Conservation (phyloP, 192 early-diverging fungal species). For the Backusella mclennaniae region DNA sequence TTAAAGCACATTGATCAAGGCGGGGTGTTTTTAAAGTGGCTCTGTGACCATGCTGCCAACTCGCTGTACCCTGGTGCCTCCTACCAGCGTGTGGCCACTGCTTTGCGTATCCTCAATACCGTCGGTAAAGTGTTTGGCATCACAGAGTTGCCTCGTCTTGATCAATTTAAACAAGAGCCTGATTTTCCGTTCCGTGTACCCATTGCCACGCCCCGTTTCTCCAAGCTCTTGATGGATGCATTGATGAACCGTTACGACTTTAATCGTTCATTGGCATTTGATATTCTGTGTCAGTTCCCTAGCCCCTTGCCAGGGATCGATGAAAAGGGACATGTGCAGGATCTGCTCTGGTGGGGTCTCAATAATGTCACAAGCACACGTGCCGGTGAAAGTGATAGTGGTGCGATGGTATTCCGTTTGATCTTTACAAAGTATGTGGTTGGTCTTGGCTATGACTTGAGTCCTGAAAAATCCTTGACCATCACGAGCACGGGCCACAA, state of each 20-base stretch:
- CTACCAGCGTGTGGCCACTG: slow-evolving; percentile 66
- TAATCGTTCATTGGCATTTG: slow-evolving; percentile 72
- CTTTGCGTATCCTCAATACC: slow-evolving; percentile 51
- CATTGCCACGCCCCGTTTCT: slow-evolving; percentile 41
- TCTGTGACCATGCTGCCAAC: slow-evolving; percentile 52
- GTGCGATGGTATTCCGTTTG: slow-evolving; percentile 75
- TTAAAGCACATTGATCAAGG: slow-evolving; percentile 44
- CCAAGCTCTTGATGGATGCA: slow-evolving; percentile 57
- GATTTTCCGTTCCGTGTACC: slow-evolving; percentile 56
- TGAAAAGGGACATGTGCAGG: slow-evolving; percentile 40
- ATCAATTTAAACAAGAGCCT: slow-evolving; percentile 39
- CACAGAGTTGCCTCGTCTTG: slow-evolving; percentile 42
- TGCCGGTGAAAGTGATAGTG: slow-evolving; percentile 81
- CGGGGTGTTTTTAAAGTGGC: slow-evolving; percentile 58
- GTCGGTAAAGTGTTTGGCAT: slow-evolving; percentile 57
- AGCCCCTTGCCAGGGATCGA: slow-evolving; percentile 59
- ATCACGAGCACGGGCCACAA: not conserved
- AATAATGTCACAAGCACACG: slow-evolving; percentile 62
- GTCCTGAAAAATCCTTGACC: slow-evolving; percentile 4
- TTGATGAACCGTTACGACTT: slow-evolving; percentile 72
- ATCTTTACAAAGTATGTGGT: slow-evolving; percentile 79
- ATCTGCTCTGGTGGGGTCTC: slow-evolving; percentile 61
- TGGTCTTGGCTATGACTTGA: slow-evolving; percentile 42
- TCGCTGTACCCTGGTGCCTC: slow-evolving; percentile 76
- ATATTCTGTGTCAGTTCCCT: slow-evolving; percentile 68